A percentile compares a stretch with the other conserved stretches of the same genome.
phyloP scores from a whole-genome alignment of 108 stramenopile species.

The Cyclotella choctawhatcheeana region DNA sequence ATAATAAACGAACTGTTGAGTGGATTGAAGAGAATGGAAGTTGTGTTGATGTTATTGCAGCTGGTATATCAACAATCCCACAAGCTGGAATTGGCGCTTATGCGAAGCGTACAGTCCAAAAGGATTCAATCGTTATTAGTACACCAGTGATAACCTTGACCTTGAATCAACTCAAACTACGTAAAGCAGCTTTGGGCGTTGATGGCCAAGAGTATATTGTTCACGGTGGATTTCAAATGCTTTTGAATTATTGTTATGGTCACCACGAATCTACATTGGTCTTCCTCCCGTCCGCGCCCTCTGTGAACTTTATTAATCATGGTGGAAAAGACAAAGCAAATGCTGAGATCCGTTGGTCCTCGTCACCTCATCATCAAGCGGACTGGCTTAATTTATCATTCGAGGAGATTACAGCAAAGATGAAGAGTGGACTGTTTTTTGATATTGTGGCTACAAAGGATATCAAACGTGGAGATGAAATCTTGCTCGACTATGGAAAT shows the following conservation, averaged over 20 bases:
- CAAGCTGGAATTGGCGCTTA: constrained; percentile 48
- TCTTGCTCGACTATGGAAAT: constrained; percentile 71
- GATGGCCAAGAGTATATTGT: constrained; percentile 3
- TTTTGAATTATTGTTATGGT: constrained; percentile 72
- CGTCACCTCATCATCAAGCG: constrained; percentile 14
- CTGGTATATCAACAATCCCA: constrained; percentile 25
- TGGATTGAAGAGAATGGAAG: constrained; percentile 47
- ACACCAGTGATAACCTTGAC: constrained; percentile 40
- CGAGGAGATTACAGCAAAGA: constrained; percentile 6
- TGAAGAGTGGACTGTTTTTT: constrained; percentile 40
- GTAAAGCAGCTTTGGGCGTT: neutral
- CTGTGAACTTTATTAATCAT: constrained; percentile 60
- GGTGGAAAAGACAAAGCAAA: constrained; percentile 42
- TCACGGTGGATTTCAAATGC: constrained; percentile 45
- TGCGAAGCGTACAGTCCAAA: constrained; percentile 21
- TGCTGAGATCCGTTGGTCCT: constrained; percentile 53
- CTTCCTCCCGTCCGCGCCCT: constrained; percentile 54
- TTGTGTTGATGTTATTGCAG: constrained; percentile 45
- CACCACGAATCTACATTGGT: constrained; percentile 61
- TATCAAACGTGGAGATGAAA: constrained; percentile 66
- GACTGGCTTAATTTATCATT: constrained; percentile 30
- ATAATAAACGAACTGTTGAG: constrained; percentile 25
- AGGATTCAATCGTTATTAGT: constrained; percentile 32
- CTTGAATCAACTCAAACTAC: constrained; percentile 7
- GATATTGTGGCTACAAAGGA: constrained; percentile 63